A percentile compares a stretch with the other conserved stretches of the same genome.
phyloP scores from a whole-genome alignment of 2,329 filamentous ascomycete genomes.

The Colletotrichum filicis region DNA sequence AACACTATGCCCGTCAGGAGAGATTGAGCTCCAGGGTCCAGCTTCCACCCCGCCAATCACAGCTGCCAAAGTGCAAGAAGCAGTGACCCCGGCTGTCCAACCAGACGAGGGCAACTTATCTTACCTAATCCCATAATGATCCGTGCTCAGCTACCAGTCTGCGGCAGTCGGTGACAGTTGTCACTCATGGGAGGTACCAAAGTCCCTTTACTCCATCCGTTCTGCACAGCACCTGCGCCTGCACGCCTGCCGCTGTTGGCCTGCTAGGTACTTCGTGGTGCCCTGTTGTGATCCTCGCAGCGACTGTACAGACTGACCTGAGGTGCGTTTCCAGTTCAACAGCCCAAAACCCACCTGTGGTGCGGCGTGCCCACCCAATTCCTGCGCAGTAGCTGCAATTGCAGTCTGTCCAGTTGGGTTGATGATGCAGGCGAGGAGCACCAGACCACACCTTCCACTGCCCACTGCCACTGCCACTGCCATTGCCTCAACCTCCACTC shows the following conservation, averaged over 20 bases:
- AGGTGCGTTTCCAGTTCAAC: background rate
- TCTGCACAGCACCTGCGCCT: background rate
- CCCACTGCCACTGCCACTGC: background rate
- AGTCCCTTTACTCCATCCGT: conserved; percentile 21
- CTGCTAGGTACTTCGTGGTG: background rate
- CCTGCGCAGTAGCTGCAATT: background rate
- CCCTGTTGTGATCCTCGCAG: background rate
- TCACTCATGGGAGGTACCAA: background rate
- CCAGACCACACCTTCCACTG: background rate
- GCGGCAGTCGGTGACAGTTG: conserved; percentile 13
- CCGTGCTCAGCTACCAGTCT: conserved; percentile 5
- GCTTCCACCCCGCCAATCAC: conserved; percentile 12
- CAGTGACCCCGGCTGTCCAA: background rate
- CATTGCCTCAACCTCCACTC: conserved; percentile 31
- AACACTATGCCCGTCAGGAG: conserved; percentile 23
- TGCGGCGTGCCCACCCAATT: conserved; percentile 6
- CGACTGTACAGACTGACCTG: background rate
- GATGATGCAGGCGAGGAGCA: conserved; percentile 11
- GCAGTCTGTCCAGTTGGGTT: background rate
- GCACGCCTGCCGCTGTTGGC: background rate
- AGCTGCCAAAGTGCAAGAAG: background rate
- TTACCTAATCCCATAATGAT: conserved; percentile 20
- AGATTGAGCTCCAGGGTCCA: conserved; percentile 30
- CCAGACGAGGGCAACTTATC: background rate
- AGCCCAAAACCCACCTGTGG: background rate